Base-by-base conservation (phyloP, 2,329 filamentous ascomycete species). In the Colletotrichum theobromicola region DNA sequence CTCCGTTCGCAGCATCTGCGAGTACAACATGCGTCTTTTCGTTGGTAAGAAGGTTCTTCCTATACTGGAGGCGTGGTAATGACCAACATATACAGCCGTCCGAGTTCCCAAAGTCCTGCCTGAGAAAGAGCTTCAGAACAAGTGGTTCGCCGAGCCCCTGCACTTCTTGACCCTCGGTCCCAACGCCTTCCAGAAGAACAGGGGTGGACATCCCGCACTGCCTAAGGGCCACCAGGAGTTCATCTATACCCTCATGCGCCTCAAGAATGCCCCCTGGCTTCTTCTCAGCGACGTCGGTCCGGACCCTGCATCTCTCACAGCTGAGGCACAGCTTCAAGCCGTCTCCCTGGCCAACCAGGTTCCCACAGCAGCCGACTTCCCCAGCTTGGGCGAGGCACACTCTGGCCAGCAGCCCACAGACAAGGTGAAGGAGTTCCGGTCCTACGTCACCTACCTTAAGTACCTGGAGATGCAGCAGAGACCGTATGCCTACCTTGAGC, bases 391-490 rank as follows among this genome's bases (percentile, higher is more conserved):
- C 5, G 94, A 97, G 81, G 92, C 94, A 8, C 86, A 90, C 18
- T 62, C 57, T 35, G 37, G 37, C 3, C 57, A 84, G 81, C 34
- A 72, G 75, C 7, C 70, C 79, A 70, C 55, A 4, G 57, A 75
- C 13, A 28, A 63, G 6, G 21, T 86, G 8, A 75, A 64, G 65
- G 60, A 71, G 12, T 77, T 75, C 71, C 63, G 74, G 65, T 79
- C 83, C 28, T 85, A 98, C 81, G 87, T 98, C 32, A 92, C 92
- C 5, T 99, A 99, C 81, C 87, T 99, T 74, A 91, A 93, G 77
- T 93, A 97, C 84, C 86, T 99, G 1, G 95, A 98, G 82, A 90
- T 92, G 62, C 94, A 94, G 73, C 96, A 98, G 80, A 92, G 93
- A 10, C 88, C 92, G 1, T 86, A 88, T 70, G 85, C 85, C 1